A percentile compares a stretch with the other conserved stretches of the same genome.
Evolutionary conservation across 805 yeast genomes (phyloP).

Genomic region (Candida easanensis): DNA sequence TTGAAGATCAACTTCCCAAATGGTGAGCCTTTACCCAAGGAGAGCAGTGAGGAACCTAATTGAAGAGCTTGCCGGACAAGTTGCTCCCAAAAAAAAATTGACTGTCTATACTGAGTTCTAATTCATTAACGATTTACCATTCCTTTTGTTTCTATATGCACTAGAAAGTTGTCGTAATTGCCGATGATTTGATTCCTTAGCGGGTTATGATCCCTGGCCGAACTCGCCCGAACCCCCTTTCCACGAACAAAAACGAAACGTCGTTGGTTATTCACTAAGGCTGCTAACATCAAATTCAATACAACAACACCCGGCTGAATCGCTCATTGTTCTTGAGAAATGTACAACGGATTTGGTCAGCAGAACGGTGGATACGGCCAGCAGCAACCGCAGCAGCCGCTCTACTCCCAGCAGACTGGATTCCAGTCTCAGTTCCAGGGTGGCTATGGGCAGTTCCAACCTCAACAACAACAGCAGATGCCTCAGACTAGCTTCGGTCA

Average conservation of each 20-base stretch:
- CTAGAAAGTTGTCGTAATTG: too few relatives aligned
- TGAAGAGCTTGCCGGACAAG: too few relatives aligned
- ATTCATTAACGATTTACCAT: too few relatives aligned
- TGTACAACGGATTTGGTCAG: slow-evolving; percentile 17
- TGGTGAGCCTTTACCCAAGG: slow-evolving; percentile 3
- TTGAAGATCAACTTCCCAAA: slow-evolving; percentile 11
- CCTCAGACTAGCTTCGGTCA: slow-evolving; percentile 18
- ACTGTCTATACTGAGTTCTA: too few relatives aligned
- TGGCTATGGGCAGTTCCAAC: slow-evolving; percentile 4
- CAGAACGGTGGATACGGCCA: slow-evolving; percentile 7
- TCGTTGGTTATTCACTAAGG: too few relatives aligned
- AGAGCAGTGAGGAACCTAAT: not conserved
- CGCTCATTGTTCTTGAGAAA: too few relatives aligned
- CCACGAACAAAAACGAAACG: not conserved
- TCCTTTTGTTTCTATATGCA: too few relatives aligned
- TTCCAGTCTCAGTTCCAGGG: slow-evolving; percentile 11
- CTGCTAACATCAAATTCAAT: too few relatives aligned
- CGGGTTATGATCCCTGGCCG: too few relatives aligned
- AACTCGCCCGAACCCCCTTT: not conserved
- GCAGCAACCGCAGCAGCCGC: slow-evolving; percentile 11
- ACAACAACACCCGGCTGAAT: not conserved
- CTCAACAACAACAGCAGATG: slow-evolving; percentile 11
- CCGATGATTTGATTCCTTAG: too few relatives aligned
- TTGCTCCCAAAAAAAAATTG: too few relatives aligned
- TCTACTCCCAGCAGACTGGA: slow-evolving; percentile 20